phyloP scores from a whole-genome alignment of 805 yeast species.

The Cyberlindnera petersonii region DNA sequence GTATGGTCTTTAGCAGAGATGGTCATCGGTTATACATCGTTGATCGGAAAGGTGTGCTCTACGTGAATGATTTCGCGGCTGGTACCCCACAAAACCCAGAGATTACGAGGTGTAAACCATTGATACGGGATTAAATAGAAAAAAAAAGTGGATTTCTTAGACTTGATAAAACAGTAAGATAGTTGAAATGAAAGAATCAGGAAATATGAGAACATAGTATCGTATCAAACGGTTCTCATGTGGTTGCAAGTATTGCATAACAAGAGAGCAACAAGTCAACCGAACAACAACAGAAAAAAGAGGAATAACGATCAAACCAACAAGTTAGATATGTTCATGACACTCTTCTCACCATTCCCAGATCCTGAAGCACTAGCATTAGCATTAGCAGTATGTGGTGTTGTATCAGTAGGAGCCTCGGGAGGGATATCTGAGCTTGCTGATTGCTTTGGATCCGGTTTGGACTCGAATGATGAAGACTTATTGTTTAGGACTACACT shows the following conservation, averaged over 20 bases:
- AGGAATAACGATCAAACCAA: constrained; percentile 11
- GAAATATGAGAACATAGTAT: no score
- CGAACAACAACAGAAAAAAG: background rate
- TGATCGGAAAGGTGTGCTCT: constrained; percentile 77
- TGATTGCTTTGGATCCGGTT: background rate
- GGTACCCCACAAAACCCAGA: constrained; percentile 66
- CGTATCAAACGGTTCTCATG: constrained; percentile 4
- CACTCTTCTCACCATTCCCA: constrained; percentile 10
- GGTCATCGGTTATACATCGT: constrained; percentile 75
- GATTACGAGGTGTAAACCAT: constrained; percentile 56
- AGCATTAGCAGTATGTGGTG: background rate
- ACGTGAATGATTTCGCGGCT: constrained; percentile 83
- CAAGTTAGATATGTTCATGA: constrained; percentile 24
- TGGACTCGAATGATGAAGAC: no score
- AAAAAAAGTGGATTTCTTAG: no score
- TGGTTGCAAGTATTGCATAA: background rate
- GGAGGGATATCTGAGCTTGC: background rate
- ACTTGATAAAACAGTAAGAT: no score
- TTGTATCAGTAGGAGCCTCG: background rate
- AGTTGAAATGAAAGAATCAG: no score
- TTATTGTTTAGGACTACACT: background rate
- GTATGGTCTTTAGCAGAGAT: constrained; percentile 68
- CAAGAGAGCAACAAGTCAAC: background rate
- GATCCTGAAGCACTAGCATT: background rate
- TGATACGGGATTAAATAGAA: constrained; percentile 15